Conservation (phyloP, 169 alveolate species). For the Theileria sp. region DNA sequence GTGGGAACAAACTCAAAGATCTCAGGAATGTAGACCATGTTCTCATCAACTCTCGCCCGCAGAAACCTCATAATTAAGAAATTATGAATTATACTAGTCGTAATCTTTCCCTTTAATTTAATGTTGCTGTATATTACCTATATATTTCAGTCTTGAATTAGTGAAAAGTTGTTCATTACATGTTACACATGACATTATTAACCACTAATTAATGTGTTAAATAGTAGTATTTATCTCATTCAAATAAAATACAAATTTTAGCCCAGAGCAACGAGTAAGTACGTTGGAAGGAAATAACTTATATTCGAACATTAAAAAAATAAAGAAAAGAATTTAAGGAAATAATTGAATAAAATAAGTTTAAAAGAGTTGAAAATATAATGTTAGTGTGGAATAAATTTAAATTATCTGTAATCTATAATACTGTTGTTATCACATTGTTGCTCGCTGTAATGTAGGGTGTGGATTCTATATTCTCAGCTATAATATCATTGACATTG, state of each 20-base stretch:
- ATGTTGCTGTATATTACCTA: neutral
- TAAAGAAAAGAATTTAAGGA: neutral
- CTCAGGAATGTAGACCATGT: conserved; percentile 46
- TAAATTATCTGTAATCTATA: neutral
- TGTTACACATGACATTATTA: neutral
- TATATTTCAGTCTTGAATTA: neutral
- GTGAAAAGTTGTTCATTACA: neutral
- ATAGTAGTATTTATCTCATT: neutral
- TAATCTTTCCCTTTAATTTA: neutral
- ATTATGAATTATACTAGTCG: neutral
- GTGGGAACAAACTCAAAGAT: conserved; percentile 46
- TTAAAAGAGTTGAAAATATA: neutral
- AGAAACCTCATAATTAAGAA: neutral
- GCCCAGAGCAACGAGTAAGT: neutral
- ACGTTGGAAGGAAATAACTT: neutral
- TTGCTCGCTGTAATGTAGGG: neutral
- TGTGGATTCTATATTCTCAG: neutral
- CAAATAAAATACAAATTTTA: neutral
- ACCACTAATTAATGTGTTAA: neutral
- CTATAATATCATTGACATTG: neutral
- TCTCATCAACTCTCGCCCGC: conserved; percentile 4
- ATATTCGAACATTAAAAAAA: too few relatives aligned
- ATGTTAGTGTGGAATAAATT: neutral
- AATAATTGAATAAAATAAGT: neutral
- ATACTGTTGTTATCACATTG: neutral